Evolutionary conservation across 129 eudicot genomes (phyloP), one percentile per base, ranked within the genome.

Genomic region (Flaveria robusta): DNA sequence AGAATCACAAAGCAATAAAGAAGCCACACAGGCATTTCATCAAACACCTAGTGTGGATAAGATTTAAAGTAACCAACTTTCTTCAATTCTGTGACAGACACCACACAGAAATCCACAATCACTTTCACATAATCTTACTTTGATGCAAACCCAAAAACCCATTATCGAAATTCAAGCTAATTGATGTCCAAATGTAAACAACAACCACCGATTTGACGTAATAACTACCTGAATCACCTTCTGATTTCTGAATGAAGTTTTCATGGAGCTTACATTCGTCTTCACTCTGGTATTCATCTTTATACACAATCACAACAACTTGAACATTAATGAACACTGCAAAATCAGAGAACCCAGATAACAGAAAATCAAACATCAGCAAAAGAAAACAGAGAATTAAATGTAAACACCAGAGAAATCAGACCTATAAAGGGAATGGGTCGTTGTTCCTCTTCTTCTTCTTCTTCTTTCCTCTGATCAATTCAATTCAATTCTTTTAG

Each of bases 201-300:
- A n/a, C n/a, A n/a, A n/a, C n/a, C n/a, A n/a, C n/a, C n/a, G n/a
- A 34, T 34, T 34, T 34, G 7, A 34, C 4, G 39, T 34, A 34
- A 5, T 34, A 34, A 34, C 39, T 34, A 34, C 39, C 39, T 34
- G 39, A 34, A 34, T 78, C 74, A 87, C 92, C 74, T 87, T 90
- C 41, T 68, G 87, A 72, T 84, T 74, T 73, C 81, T 87, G 54
- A 77, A 42, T 65, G 84, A 81, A 82, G 88, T 18, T 84, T 82
- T 90, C 85, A 86, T 77, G 60, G 89, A 73, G 72, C 85, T 80
- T 76, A 87, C 55, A 75, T 78, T 87, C 19, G 83, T 84, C 78
- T 85, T 68, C 5, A 56, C 82, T 82, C 75, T 90, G 29, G 81
- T 80, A 77, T 84, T 90, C 93, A 90, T 88, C 79, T 82, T 77